A percentile compares a stretch with the other conserved stretches of the same genome.
Conservation (phyloP, 1,284 basidiomycete genomes). For the Ustilago crameri region DNA sequence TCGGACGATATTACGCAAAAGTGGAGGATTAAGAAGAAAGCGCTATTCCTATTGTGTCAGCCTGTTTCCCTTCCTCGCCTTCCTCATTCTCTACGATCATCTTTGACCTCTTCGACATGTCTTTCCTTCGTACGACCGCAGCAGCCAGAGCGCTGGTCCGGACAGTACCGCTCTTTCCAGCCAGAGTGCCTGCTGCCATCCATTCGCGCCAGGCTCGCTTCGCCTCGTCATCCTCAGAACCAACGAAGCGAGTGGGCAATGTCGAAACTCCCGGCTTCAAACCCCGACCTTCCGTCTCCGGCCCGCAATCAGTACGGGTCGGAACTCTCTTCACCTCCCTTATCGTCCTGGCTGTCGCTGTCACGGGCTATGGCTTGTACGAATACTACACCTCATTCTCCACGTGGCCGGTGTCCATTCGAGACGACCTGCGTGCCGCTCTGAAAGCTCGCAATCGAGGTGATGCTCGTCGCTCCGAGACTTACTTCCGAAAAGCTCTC, state of each 20-base stretch:
- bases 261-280: slow-evolving; percentile 33
- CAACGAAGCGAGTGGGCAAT: slow-evolving; percentile 32
- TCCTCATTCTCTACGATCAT: neutral
- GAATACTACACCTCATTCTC: slow-evolving; percentile 66
- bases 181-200: neutral
- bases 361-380: slow-evolving; percentile 65
- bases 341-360: slow-evolving; percentile 56
- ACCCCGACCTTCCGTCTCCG: slow-evolving; percentile 20
- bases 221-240: slow-evolving; percentile 9
- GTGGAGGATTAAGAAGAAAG: slow-evolving; percentile 1
- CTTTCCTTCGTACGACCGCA: neutral
- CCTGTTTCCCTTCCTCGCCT: neutral
- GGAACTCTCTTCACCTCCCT: slow-evolving; percentile 51
- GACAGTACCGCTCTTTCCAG: neutral
- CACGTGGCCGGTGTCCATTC: slow-evolving; percentile 65
- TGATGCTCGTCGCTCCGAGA: slow-evolving; percentile 58
- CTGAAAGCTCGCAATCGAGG: slow-evolving; percentile 63
- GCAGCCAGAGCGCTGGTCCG: neutral
- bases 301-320: slow-evolving; percentile 27
- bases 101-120: neutral
- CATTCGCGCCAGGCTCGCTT: neutral
- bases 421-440: slow-evolving; percentile 64
- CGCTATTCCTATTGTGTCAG: slow-evolving; percentile 4
- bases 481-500: slow-evolving; percentile 58
- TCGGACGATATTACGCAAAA: neutral